Evolutionary conservation across 2,329 filamentous ascomycete genomes (phyloP).

Genomic region (Diplodia intermedia): DNA sequence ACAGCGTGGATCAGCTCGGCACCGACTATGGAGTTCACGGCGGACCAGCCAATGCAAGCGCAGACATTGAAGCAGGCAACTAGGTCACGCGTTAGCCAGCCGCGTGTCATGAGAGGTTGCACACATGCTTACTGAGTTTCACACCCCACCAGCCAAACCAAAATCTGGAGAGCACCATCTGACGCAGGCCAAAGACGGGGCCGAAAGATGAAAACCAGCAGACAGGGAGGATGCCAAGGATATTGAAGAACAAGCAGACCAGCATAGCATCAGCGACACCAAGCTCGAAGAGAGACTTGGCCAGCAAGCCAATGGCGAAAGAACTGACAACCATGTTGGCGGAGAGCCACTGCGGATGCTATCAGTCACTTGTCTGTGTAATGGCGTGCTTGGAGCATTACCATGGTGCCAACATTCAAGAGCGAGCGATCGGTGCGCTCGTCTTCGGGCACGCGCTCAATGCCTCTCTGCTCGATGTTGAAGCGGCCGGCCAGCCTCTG

Average conservation of each 20-base stretch:
- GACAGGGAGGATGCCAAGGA: conserved; percentile 74
- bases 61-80: conserved; percentile 75
- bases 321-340: conserved; percentile 80
- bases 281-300: conserved; percentile 70
- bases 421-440: conserved; percentile 71
- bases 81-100: conserved; percentile 38
- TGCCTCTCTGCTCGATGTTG: conserved; percentile 75
- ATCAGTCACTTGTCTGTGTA: conserved; percentile 9
- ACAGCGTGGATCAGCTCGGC: conserved; percentile 79
- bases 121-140: conserved; percentile 65
- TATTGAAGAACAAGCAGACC: conserved; percentile 76
- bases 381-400: conserved; percentile 49
- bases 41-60: conserved; percentile 76
- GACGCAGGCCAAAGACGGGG: conserved; percentile 74
- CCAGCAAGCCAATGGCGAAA: conserved; percentile 77
- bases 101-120: background rate
- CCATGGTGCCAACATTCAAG: conserved; percentile 74
- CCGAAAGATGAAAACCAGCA: conserved; percentile 81
- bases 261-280: conserved; percentile 77
- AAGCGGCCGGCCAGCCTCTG: conserved; percentile 70
- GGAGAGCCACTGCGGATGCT: conserved; percentile 68
- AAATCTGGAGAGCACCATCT: conserved; percentile 81
- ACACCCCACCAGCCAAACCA: conserved; percentile 77
- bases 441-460: conserved; percentile 74
- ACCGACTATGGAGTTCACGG: conserved; percentile 80